Conservation (phyloP, 192 early-diverging fungal species). For the Blastocladiella britannica region DNA sequence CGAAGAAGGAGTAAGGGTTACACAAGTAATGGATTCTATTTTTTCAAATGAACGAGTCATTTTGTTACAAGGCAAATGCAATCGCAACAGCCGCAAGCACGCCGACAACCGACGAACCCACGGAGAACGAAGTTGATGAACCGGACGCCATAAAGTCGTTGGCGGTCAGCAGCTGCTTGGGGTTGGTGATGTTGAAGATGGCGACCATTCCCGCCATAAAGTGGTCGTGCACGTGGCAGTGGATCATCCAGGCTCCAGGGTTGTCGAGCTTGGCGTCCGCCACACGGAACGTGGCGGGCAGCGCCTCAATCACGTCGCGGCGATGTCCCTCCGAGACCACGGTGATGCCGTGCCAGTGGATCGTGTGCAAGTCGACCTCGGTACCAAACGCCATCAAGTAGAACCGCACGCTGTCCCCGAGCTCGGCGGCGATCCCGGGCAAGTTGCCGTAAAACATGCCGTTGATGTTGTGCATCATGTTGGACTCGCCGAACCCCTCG, state of each 20-base stretch:
- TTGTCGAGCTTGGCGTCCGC: constrained; percentile 18
- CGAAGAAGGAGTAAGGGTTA: constrained; percentile 11
- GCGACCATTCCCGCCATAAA: constrained; percentile 19
- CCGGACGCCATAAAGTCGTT: too few species aligned
- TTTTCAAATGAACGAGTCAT: too few species aligned
- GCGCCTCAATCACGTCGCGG: constrained; percentile 18
- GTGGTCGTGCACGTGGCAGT: constrained; percentile 20
- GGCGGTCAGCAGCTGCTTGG: too few species aligned
- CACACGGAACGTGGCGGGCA: constrained; percentile 12
- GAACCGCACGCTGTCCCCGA: neutral
- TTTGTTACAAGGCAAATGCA: too few species aligned
- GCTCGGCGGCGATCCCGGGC: neutral
- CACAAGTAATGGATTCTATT: too few species aligned
- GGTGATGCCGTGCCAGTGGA: constrained; percentile 21
- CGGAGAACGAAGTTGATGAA: too few species aligned
- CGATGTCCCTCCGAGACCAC: constrained; percentile 13
- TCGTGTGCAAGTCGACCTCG: constrained; percentile 9
- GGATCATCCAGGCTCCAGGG: constrained; percentile 20
- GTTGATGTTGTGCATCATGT: neutral
- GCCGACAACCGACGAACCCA: too few species aligned
- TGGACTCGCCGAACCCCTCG: neutral
- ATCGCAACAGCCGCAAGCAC: too few species aligned
- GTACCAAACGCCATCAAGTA: neutral
- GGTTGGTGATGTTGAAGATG: constrained; percentile 16
- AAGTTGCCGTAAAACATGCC: neutral